Conservation (phyloP, 257 asterid genomes). For the Gentiana straminea region DNA sequence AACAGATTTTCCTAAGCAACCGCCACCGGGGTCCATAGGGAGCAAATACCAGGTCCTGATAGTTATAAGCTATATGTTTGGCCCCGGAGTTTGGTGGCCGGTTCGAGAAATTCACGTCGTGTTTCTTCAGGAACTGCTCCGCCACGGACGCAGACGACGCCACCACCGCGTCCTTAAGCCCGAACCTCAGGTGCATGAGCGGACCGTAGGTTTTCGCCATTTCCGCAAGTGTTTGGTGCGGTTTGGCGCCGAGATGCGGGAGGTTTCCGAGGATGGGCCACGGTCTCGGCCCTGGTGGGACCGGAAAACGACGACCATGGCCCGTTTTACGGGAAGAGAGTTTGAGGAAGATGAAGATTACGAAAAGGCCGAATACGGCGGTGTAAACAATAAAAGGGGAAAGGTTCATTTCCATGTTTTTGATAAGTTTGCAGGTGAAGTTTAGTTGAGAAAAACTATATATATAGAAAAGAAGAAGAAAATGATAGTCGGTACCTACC, state of each 20-base stretch:
- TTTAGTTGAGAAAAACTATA: too few species aligned
- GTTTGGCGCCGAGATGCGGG: constrained; percentile 57
- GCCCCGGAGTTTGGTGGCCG: constrained; percentile 91
- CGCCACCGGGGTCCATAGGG: constrained; percentile 98
- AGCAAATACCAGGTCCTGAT: constrained; percentile 80
- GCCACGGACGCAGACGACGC: constrained; percentile 67
- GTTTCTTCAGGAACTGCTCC: constrained; percentile 59
- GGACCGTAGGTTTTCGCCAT: constrained; percentile 70
- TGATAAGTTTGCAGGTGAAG: too few species aligned
- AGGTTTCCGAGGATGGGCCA: constrained; percentile 90
- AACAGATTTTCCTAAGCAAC: constrained; percentile 52
- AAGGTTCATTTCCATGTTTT: too few species aligned
- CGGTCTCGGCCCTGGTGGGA: constrained; percentile 92
- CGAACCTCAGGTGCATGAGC: constrained; percentile 66
- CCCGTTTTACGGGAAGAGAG: constrained; percentile 4
- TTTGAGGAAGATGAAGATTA: constrained; percentile 10
- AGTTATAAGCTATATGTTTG: constrained; percentile 67
- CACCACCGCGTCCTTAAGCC: constrained; percentile 69
- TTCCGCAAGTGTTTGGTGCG: constrained; percentile 73
- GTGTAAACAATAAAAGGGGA: not conserved
- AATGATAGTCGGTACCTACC: too few species aligned
- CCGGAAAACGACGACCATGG: not conserved
- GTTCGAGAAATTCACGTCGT: constrained; percentile 68
- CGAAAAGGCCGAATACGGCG: not conserved
- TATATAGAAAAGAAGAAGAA: too few species aligned